Evolutionary conservation across 805 yeast genomes (phyloP), one percentile per base, ranked within the genome.

Genomic region (Jamesozyma rosinii): DNA sequence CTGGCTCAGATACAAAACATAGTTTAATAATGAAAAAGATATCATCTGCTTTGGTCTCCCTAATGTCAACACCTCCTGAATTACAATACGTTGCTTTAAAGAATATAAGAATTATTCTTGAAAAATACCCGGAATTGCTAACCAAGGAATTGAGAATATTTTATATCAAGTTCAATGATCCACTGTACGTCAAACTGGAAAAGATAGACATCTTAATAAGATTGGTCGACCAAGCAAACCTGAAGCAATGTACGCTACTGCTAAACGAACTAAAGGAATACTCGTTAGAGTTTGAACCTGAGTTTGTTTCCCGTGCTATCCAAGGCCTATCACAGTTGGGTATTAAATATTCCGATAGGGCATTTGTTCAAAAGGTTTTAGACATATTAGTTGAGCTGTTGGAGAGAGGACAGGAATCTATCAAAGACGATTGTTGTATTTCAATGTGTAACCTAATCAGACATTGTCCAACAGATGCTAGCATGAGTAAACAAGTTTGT

Each of bases 61-160:
- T 90, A 48, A 79, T 89, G 47, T 81, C 90, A 8, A 79, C 88
- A 6, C 84, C 95, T 10, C 95, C 96, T 1, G 98, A 92, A 63
- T 85, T 94, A 38, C 97, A 92, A 65, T 90, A 83, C 55, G 95
- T 90, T 37, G 92, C 95, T 0, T 70, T 90, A 55, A 83, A 88
- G 60, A 92, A 92, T 63, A 88, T 92, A 47, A 75, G 95, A 61
- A 82, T 90, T 53, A 79, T 90, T 37, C 71, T 90, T 49, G 95
- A 89, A 58, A 84, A 84, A 62, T 87, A 85, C 62, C 97, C 98
- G 4, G 73, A 71, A 39, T 70, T 90, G 19, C 69, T 90, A 46
- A 70, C 82, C 15, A 78, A 79, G 49, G 96, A 90, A 59, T 68
- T 88, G 54, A 76, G 95, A 51, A 92, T 89, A 6, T 92, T 92